phyloP scores from a whole-genome alignment of 1,284 basidiomycete genomes.

The Cutaneotrichosporon sp. region DNA sequence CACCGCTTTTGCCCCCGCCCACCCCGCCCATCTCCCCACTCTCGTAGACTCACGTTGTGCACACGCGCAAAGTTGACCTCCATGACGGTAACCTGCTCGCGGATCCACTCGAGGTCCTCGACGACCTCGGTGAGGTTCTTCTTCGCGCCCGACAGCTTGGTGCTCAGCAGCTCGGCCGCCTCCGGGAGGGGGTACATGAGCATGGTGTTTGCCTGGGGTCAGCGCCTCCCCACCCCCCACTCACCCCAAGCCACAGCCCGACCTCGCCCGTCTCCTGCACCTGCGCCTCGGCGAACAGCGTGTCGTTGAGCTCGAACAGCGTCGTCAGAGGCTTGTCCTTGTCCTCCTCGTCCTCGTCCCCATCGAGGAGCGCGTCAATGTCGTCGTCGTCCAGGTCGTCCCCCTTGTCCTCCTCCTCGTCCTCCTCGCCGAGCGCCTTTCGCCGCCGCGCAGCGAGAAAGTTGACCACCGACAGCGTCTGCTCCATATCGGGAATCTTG shows the following conservation, averaged over 20 bases:
- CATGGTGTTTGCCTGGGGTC: conserved; percentile 89
- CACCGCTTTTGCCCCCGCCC: too few relatives aligned
- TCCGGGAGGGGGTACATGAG: conserved; percentile 85
- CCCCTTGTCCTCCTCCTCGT: conserved; percentile 47
- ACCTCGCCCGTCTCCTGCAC: conserved; percentile 85
- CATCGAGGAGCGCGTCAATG: conserved; percentile 54
- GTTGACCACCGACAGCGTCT: conserved; percentile 88
- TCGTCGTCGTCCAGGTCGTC: conserved; percentile 53
- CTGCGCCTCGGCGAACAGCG: conserved; percentile 87
- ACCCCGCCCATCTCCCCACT: too few relatives aligned
- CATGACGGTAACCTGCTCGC: conserved; percentile 94
- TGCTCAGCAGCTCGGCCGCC: conserved; percentile 72
- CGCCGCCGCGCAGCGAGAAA: conserved; percentile 70
- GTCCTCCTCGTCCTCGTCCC: conserved; percentile 55
- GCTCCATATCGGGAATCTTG: conserved; percentile 95
- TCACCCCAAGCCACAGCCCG: conserved; percentile 93
- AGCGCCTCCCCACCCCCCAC: conserved; percentile 44
- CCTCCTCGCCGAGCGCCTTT: conserved; percentile 44
- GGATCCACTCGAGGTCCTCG: conserved; percentile 89
- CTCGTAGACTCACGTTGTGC: conserved; percentile 65
- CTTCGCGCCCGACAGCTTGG: conserved; percentile 78
- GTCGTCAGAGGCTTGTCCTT: conserved; percentile 65
- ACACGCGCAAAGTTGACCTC: conserved; percentile 97
- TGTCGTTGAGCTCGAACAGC: conserved; percentile 95
- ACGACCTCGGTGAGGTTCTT: conserved; percentile 67